Evolutionary conservation across 345 rosid genomes (phyloP).

Genomic region (Lumnitzera racemosa): DNA sequence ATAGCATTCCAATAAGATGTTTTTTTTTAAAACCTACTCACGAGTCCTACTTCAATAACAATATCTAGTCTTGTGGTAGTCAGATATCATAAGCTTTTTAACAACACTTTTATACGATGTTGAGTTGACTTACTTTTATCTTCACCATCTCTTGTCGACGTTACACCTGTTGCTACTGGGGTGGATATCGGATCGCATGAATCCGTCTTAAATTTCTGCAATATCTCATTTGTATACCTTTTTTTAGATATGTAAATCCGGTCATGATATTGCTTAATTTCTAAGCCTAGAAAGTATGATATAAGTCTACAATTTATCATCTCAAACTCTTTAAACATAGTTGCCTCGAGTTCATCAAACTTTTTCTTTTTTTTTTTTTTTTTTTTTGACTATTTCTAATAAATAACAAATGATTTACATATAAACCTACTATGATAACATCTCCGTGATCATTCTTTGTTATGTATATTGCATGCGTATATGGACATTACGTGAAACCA

Average conservation of each 20-base stretch:
- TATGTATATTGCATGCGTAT: background rate
- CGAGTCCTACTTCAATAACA: background rate
- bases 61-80: background rate
- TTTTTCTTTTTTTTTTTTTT: too few species aligned
- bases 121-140: background rate
- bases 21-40: background rate
- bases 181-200: background rate
- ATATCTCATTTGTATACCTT: background rate
- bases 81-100: background rate
- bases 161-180: background rate
- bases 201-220: background rate
- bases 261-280: too few species aligned
- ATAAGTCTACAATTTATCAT: background rate
- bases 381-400: background rate
- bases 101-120: background rate
- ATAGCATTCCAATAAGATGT: background rate
- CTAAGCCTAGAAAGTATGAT: too few species aligned
- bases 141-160: background rate
- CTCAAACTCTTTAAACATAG: background rate
- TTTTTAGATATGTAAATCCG: background rate
- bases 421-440: background rate
- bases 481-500: background rate
- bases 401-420: background rate
- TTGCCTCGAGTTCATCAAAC: background rate
- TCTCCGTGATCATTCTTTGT: background rate